Conservation (phyloP, 2,329 filamentous ascomycete species). For the Penicillium thymicola region DNA sequence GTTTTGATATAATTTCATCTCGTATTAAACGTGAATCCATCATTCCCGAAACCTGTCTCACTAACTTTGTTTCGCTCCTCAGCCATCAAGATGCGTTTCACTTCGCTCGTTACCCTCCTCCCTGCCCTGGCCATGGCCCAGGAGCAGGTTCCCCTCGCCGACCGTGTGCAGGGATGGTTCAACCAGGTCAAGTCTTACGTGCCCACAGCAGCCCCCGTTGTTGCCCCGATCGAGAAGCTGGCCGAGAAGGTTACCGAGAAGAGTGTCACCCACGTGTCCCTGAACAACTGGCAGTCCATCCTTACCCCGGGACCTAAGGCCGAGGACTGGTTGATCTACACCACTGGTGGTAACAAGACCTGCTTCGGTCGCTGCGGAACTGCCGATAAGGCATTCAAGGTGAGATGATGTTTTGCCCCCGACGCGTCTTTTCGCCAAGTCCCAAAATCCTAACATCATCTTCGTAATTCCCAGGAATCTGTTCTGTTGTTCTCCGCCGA, state of each 20-base stretch:
- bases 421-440: neutral
- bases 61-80: conserved; percentile 16
- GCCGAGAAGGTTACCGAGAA: conserved; percentile 50
- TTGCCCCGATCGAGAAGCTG: conserved; percentile 38
- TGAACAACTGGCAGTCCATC: conserved; percentile 57
- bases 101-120: conserved; percentile 49
- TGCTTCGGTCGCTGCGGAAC: conserved; percentile 59
- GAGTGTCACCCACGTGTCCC: conserved; percentile 52
- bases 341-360: conserved; percentile 63
- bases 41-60: conserved; percentile 6
- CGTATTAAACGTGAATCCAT: neutral
- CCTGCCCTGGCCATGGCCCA: conserved; percentile 53
- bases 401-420: conserved; percentile 25
- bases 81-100: conserved; percentile 51
- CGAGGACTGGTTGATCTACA: conserved; percentile 58
- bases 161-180: conserved; percentile 48
- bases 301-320: conserved; percentile 43
- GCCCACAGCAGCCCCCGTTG: conserved; percentile 45
- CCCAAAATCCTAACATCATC: neutral
- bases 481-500: conserved; percentile 52
- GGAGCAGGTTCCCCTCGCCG: conserved; percentile 54
- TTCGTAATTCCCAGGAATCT: conserved; percentile 45
- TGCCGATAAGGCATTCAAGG: conserved; percentile 53
- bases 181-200: conserved; percentile 54
- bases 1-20: neutral